phyloP scores from a whole-genome alignment of 345 rosid genomes.

The Turnera subulata region DNA sequence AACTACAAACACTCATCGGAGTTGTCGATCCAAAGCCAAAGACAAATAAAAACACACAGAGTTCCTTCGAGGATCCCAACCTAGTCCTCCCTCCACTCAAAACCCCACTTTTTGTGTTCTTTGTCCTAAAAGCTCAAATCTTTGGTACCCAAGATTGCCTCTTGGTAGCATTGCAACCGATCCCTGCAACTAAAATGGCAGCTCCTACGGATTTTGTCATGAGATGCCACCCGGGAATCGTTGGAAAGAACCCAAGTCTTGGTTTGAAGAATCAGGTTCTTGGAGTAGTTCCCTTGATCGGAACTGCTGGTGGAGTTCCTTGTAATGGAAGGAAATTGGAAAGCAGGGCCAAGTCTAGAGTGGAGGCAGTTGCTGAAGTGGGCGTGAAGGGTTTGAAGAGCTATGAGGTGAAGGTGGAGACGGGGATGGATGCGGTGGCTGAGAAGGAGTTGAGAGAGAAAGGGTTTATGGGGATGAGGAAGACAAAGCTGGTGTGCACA shows the following conservation, averaged over 20 bases:
- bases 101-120: neutral
- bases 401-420: slow-evolving; percentile 11
- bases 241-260: slow-evolving; percentile 13
- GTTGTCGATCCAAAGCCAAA: slow-evolving; percentile 20
- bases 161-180: neutral
- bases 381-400: slow-evolving; percentile 21
- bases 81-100: neutral
- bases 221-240: slow-evolving; percentile 5
- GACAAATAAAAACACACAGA: neutral
- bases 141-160: too few relatives aligned
- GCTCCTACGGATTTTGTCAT: slow-evolving; percentile 25
- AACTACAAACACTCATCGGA: slow-evolving; percentile 23
- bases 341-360: slow-evolving; percentile 12
- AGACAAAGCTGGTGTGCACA: slow-evolving; percentile 70
- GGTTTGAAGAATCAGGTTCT: slow-evolving; percentile 20
- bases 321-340: slow-evolving; percentile 22
- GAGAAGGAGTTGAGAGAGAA: slow-evolving; percentile 55
- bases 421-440: slow-evolving; percentile 45
- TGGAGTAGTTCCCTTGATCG: slow-evolving; percentile 7
- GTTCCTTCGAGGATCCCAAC: slow-evolving; percentile 6
- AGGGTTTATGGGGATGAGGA: slow-evolving; percentile 68
- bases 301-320: slow-evolving; percentile 4
- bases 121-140: too few relatives aligned
- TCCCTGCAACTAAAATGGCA: slow-evolving; percentile 35
- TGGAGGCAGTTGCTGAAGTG: slow-evolving; percentile 31